Evolutionary conservation across 2,329 filamentous ascomycete genomes (phyloP), one percentile per base, ranked within the genome.

Genomic region (Reticulascus tulasneorum): DNA sequence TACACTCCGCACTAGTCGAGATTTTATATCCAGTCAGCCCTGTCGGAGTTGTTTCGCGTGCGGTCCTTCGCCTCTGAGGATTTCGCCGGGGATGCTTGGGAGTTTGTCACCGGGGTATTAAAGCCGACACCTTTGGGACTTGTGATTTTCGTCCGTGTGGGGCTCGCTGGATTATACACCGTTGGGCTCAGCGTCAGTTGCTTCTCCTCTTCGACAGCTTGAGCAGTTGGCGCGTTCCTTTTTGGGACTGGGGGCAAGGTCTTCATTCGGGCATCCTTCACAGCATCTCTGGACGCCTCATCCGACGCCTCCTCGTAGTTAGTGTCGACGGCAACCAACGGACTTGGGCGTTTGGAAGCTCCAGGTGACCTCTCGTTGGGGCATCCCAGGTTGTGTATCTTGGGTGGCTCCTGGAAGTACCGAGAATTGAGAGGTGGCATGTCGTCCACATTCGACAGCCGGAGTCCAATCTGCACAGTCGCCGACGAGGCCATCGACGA

Each of bases 401-500:
- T 60, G 40, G 60, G 38, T 35, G 59, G 43, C 43, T 63, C 48
- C 32, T 41, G 51, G 28, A 48, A 56, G 40, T 47, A 55, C 32
- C 38, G 57, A 42, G 34, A 54, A 25, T 57, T 48, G 13, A 60
- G 50, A 12, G 60, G 61, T 1, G 62, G 58, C 43, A 76, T 67
- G 44, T 77, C 71, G 11, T 70, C 62, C 21, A 74, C 68, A 35
- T 71, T 77, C 18, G 82, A 86, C 37, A 86, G 66, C 9, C 82
- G 74, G 12, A 86, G 65, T 2, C 82, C 82, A 33, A 86, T 86
- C 51, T 85, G 81, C 9, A 86, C 81, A 1, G 81, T 86, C 17
- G 80, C 80, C 9, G 76, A 76, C 28, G 82, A 85, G 12, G 67
- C 68, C 26, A 79, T 66, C 1, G 82, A 86, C 6, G 78, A 79